Base-by-base conservation (phyloP, 2,329 filamentous ascomycete genomes). In the Talaromyces islandicus region DNA sequence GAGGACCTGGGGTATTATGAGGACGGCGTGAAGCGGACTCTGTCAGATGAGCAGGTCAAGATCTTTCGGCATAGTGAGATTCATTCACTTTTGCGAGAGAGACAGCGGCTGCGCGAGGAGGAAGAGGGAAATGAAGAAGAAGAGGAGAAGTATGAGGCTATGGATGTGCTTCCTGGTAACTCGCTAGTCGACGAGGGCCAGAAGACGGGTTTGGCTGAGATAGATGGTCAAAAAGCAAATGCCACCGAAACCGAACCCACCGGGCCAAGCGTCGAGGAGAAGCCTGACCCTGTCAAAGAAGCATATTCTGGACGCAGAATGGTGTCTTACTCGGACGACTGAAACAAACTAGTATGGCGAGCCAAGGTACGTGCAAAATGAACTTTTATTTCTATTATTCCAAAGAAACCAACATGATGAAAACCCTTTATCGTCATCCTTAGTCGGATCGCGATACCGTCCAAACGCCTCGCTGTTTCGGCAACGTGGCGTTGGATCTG, bases 401-500 rank as follows among this genome's bases (percentile, higher is more conserved):
- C 19, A 21, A 19, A 19, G 19, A 11, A 38, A 3, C 68, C 70
- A 70, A 66, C 70, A 88, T 93, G 91, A 95, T 93, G 91, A 94
- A 86, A 92, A 81, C 21, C 75, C 83, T 78, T 83, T 92, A 92
- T 92, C 89, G 90, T 95, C 91, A 95, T 96, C 91, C 91, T 95
- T 95, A 95, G 90, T 81, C 91, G 84, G 87, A 95, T 77, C n/a
- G 75, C 78, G 77, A 72, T 73, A 73, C 70, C 73, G 70, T 72
- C 46, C 55, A 43, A 25, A 62, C 66, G 41, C 55, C 52, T 58
- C 62, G 61, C 59, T 66, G 62, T 63, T 65, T 65, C 60, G 53
- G 43, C 56, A 59, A 54, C 41, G 57, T 51, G 63, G 56, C 56
- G 63, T 66, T 68, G 67, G 63, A 64, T 62, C 72, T 74, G 73